Base-by-base conservation (phyloP, 2,329 filamentous ascomycete genomes). In the Pleurostoma richardsiae region DNA sequence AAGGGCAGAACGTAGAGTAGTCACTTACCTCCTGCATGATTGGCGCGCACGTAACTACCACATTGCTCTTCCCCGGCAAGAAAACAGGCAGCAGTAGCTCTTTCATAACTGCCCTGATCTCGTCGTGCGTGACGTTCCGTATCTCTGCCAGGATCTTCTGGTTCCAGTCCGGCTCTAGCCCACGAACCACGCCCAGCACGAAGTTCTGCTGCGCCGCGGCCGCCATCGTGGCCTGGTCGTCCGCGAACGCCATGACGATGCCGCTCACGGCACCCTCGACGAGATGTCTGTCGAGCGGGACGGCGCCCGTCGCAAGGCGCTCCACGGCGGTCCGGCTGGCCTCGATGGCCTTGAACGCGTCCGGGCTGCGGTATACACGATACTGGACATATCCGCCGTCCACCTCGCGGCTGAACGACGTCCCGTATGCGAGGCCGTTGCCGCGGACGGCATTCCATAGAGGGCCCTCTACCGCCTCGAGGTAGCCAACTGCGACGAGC, bases 381-480 rank as follows among this genome's bases (percentile, higher is more conserved):
- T 95, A 95, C 51, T 88, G 85, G 44, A 96, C 71, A 43, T 88
- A 81, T 3, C 92, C 94, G 2, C 82, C 83, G 59, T 94, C 89
- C 29, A 88, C 71, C 59, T 89, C 86, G 41, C 87, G 84, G 40
- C 77, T 77, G 60, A 97, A 95, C 57, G 79, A 82, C 1, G 87
- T 85, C 45, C 91, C 91, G 61, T 99, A 99, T 1, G 94, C 94
- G 44, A 97, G 83, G 40, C 94, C 94, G 40, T 89, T 94, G 47
- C 94, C 94, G 41, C 94, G 89, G 42, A 97, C 88, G 0, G 90
- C 89, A 52, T 86, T 86, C 92, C 94, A 97, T 30, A 99, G 80
- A 1, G 94, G 94, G 0, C 94, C 94, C 66, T 99, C 94, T 19
- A 95, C 87, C 1, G 90, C 85, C 61, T 96, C 91, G 50, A 99